Evolutionary conservation across 2,329 filamentous ascomycete species (phyloP), one percentile per base, ranked within the genome.

Genomic region (Pseudonectria foliicola): DNA sequence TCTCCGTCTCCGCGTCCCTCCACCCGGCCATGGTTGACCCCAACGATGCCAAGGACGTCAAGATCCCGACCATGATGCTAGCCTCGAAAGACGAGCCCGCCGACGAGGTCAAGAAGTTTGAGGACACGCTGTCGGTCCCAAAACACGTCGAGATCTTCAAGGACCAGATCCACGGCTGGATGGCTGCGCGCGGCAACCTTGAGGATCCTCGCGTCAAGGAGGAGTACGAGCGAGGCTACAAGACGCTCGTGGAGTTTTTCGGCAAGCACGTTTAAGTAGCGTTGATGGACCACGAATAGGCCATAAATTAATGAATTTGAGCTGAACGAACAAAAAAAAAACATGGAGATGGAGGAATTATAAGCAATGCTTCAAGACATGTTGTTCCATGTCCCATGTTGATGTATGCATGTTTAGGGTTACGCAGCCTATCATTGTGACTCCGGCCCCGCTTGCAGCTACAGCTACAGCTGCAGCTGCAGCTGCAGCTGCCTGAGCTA

Each of bases 161-260:
- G 15, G 77, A 77, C 50, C 80, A 82, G 68, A 70, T 79, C 52
- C 81, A 85, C 59, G 81, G 81, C 29, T 85, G 80, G 79, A 85
- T 85, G 81, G 77, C 75, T 2, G 80, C 81, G 1, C 71, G 80
- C 16, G 67, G 72, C 0, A 63, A 83, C 50, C 61, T 85, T 21
- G 63, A 67, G 24, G 63, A 80, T 30, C 60, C 66, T 31, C 68
- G 67, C 27, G 71, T 77, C 52, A 74, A 71, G 57, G 69, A 72
- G 45, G 80, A 80, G 61, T 80, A 79, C 43, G 64, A 67, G 30
- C 70, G 79, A 30, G 77, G 75, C 3, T 82, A 77, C 60, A 67
- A 73, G 63, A 71, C 67, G 12, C 62, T 80, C 13, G 50, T 80
- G 27, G 59, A 65, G 30, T 82, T 81, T 59, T 73, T 80, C 43